Conservation (phyloP, 192 early-diverging fungal genomes). For the Allomyces arbusculus region DNA sequence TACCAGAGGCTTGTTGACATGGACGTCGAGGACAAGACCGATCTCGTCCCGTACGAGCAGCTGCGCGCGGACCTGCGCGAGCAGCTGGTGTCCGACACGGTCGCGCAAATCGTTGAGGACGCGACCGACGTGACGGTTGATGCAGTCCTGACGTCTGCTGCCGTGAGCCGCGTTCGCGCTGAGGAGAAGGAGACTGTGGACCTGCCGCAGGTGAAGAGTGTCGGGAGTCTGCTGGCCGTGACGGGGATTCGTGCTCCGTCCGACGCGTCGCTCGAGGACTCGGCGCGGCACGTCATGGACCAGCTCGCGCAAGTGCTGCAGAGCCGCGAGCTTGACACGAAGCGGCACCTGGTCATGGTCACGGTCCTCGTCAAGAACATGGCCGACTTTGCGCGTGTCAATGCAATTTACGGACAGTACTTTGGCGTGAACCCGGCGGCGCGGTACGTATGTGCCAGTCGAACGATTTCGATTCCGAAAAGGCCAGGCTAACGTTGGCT, state of each 20-base stretch:
- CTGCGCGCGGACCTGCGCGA: neutral
- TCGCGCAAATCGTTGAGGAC: neutral
- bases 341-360: neutral
- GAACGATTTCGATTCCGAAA: too few relatives aligned
- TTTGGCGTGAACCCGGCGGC: neutral
- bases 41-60: neutral
- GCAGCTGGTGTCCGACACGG: neutral
- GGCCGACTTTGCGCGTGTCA: neutral
- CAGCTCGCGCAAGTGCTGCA: neutral
- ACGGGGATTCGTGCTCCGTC: neutral
- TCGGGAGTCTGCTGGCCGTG: neutral
- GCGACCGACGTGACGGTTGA: neutral
- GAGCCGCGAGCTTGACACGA: neutral
- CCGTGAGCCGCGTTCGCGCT: too few relatives aligned
- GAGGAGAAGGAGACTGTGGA: too few relatives aligned
- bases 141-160: neutral
- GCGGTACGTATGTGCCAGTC: neutral
- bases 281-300: neutral
- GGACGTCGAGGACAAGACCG: constrained; percentile 43
- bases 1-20: constrained; percentile 54
- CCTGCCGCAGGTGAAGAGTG: neutral
- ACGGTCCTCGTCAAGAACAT: neutral
- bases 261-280: neutral
- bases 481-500: too few relatives aligned
- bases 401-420: neutral